A percentile compares a stretch with the other conserved stretches of the same genome.
Evolutionary conservation across 768 basidiomycete species (phyloP).

Genomic region (Lanmaoa rubissima): DNA sequence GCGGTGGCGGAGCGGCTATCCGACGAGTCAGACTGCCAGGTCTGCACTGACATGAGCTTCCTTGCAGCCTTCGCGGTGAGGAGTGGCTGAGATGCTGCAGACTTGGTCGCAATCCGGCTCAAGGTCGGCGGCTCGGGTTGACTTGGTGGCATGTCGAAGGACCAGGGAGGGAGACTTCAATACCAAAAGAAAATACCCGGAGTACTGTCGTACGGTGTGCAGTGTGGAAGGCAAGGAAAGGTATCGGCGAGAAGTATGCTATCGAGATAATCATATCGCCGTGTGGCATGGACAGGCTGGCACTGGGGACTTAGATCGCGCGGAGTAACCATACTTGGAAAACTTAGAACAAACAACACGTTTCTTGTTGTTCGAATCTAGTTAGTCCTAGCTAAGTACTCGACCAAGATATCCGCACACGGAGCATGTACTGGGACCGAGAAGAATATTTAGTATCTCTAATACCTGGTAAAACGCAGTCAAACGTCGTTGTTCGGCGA

Average conservation of each 20-base stretch:
- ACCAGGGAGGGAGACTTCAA: conserved; percentile 11
- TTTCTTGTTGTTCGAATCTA: too few relatives aligned
- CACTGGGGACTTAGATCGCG: neutral
- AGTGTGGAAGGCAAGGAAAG: neutral
- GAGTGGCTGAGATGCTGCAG: neutral
- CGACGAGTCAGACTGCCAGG: conserved; percentile 6
- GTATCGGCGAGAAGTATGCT: neutral
- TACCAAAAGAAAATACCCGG: neutral
- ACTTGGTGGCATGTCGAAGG: conserved; percentile 11
- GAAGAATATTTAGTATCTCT: too few relatives aligned
- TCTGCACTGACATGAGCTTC: conserved; percentile 1
- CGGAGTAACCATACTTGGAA: neutral
- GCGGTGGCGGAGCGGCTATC: neutral
- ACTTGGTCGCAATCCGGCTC: neutral
- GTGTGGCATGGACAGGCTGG: neutral
- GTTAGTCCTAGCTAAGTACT: too few relatives aligned
- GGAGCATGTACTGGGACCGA: too few relatives aligned
- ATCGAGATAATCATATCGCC: neutral
- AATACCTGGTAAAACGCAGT: too few relatives aligned
- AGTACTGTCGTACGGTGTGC: neutral
- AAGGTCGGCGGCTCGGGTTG: neutral
- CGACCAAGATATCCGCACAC: too few relatives aligned
- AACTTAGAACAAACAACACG: neutral
- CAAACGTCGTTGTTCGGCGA: too few relatives aligned
- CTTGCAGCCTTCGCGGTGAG: conserved; percentile 17